These are phyloP conservation scores for Starmerella sp. DNA, from an alignment of 805 yeast genomes.

Conservation along the genomic window DNA sequence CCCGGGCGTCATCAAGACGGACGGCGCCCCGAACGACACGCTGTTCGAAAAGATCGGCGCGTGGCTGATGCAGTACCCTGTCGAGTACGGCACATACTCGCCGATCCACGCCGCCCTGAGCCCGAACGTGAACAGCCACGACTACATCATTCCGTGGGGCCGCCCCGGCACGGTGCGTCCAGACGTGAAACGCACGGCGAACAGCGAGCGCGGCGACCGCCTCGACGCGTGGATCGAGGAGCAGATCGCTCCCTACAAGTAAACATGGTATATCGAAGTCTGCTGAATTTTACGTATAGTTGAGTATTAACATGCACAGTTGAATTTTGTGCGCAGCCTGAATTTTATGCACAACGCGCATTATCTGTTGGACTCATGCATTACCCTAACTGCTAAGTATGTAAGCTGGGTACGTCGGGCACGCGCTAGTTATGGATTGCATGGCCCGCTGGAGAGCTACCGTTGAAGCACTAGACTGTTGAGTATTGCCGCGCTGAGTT, in stretches of 20 bases:
- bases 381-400: too few relatives aligned
- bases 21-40: slow-evolving; percentile 27
- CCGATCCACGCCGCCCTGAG: slow-evolving; percentile 36
- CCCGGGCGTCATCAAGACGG: slow-evolving; percentile 35
- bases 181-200: slow-evolving; percentile 31
- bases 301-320: too few relatives aligned
- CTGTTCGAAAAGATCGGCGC: not conserved
- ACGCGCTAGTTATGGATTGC: too few relatives aligned
- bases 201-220: slow-evolving; percentile 28
- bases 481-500: too few relatives aligned
- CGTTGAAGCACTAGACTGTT: too few relatives aligned
- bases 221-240: slow-evolving; percentile 30
- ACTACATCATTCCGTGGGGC: slow-evolving; percentile 37
- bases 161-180: slow-evolving; percentile 29
- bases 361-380: too few relatives aligned
- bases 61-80: slow-evolving; percentile 15
- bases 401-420: too few relatives aligned
- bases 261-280: not conserved
- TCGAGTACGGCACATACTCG: slow-evolving; percentile 36
- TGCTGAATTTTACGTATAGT: too few relatives aligned
- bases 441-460: too few relatives aligned
- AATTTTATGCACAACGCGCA: too few relatives aligned
- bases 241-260: slow-evolving; percentile 2
- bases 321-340: too few relatives aligned
- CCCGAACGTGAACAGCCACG: slow-evolving; percentile 32